These are phyloP conservation scores for Fusarium coffeatum DNA, from an alignment of 2,329 filamentous ascomycete species.

Conservation along the genomic window DNA sequence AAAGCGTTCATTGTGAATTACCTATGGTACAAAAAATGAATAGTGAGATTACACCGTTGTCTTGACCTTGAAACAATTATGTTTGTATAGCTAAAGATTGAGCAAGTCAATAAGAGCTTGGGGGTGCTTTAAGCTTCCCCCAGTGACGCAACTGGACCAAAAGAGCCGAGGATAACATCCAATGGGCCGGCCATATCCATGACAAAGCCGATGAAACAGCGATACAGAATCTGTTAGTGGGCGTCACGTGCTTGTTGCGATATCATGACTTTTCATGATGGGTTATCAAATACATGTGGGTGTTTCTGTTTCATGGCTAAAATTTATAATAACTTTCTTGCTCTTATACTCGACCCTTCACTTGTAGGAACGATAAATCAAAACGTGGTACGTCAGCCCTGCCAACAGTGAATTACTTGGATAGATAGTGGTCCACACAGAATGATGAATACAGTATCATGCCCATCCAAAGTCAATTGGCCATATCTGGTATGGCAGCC, in stretches of 20 bases:
- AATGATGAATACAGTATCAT: not conserved
- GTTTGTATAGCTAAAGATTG: slow-evolving; percentile 19
- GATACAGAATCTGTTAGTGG: not conserved
- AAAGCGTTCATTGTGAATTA: slow-evolving; percentile 61
- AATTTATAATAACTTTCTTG: not conserved
- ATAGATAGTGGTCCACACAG: not conserved
- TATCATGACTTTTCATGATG: not conserved
- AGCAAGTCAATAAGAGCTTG: slow-evolving; percentile 19
- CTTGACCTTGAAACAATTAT: slow-evolving; percentile 4
- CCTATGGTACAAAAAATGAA: not conserved
- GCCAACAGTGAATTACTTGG: not conserved
- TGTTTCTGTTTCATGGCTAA: not conserved
- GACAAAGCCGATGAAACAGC: slow-evolving; percentile 36
- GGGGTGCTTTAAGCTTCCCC: slow-evolving; percentile 34
- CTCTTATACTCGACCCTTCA: not conserved
- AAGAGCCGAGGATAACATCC: slow-evolving; percentile 45
- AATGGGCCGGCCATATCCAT: slow-evolving; percentile 33
- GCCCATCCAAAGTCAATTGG: not conserved
- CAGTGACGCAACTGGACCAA: slow-evolving; percentile 46
- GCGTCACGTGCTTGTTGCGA: slow-evolving; percentile 34
- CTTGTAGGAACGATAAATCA: not conserved
- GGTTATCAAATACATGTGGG: not conserved
- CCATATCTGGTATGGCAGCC: not conserved
- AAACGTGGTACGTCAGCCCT: not conserved
- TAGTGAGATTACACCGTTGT: not conserved